A percentile compares a stretch with the other conserved stretches of the same genome.
Evolutionary conservation across 805 yeast species (phyloP).

Genomic region (Candida ulmi): DNA sequence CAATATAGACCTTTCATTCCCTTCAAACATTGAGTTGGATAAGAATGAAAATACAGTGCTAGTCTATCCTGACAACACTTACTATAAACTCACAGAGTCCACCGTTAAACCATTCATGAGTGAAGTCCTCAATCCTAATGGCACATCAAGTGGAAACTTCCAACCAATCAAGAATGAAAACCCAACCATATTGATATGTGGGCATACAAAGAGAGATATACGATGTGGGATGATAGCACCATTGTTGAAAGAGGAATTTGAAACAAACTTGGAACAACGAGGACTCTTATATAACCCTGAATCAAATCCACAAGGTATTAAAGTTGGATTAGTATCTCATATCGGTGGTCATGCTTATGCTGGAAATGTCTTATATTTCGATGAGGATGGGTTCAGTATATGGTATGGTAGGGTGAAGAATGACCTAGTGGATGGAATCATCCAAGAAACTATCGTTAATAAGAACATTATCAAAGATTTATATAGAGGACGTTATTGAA

Average conservation of each 20-base stretch:
- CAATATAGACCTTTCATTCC: slow-evolving; percentile 31
- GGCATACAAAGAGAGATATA: slow-evolving; percentile 56
- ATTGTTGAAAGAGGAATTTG: slow-evolving; percentile 44
- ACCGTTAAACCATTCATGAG: slow-evolving; percentile 32
- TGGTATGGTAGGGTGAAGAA: slow-evolving; percentile 83
- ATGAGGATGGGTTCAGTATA: slow-evolving; percentile 31
- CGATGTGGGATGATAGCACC: slow-evolving; percentile 72
- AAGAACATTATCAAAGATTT: slow-evolving; percentile 50
- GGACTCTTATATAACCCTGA: slow-evolving; percentile 23
- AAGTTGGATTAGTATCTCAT: slow-evolving; percentile 62
- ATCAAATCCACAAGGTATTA: slow-evolving; percentile 23
- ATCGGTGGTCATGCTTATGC: slow-evolving; percentile 86
- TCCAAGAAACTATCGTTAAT: slow-evolving; percentile 44
- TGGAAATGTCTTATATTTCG: slow-evolving; percentile 65
- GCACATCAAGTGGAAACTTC: slow-evolving; percentile 6
- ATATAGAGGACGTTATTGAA: slow-evolving; percentile 39
- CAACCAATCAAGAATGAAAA: slow-evolving; percentile 19
- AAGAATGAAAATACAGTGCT: slow-evolving; percentile 24
- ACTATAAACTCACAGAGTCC: slow-evolving; percentile 17
- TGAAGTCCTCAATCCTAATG: slow-evolving; percentile 34
- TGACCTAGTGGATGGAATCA: slow-evolving; percentile 57
- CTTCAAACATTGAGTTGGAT: neutral
- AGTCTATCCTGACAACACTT: slow-evolving; percentile 50
- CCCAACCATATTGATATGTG: slow-evolving; percentile 50
- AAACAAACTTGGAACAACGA: slow-evolving; percentile 30